Evolutionary conservation across 306 rosid genomes (phyloP).

Genomic region (Inga laurina): DNA sequence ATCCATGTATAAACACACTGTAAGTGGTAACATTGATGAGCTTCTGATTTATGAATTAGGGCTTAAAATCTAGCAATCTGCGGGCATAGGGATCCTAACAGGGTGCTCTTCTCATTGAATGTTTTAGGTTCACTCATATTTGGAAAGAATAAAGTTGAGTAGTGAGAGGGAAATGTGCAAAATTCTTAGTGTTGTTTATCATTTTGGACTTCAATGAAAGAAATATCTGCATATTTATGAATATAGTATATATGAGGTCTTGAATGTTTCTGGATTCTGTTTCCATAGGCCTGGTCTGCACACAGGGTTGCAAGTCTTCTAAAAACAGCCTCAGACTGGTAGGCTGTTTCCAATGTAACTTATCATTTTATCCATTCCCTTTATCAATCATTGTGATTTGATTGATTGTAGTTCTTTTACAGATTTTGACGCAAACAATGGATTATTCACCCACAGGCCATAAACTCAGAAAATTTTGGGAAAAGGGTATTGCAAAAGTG

Average conservation of each 20-base stretch:
- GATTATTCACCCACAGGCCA: slow-evolving; percentile 81
- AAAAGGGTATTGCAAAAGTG: slow-evolving; percentile 58
- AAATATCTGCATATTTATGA: not conserved
- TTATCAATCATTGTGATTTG: not conserved
- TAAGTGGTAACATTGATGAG: not conserved
- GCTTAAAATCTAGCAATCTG: not conserved
- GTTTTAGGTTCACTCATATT: not conserved
- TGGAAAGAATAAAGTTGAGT: not conserved
- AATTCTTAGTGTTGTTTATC: no score
- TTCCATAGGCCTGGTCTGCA: no score
- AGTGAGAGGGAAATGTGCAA: no score
- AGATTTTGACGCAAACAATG: slow-evolving; percentile 74
- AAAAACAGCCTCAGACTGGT: no score
- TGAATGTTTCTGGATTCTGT: not conserved
- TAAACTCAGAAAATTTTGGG: no score
- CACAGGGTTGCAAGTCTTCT: no score
- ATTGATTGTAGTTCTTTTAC: slow-evolving; percentile 19
- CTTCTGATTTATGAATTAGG: not conserved
- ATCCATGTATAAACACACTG: not conserved
- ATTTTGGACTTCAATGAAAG: no score
- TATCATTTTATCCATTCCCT: no score
- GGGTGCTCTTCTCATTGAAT: not conserved
- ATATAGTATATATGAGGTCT: not conserved
- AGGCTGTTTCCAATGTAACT: no score
- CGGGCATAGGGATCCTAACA: not conserved